phyloP scores from a whole-genome alignment of 192 early-diverging fungal species.

The Umbelopsis sp. region DNA sequence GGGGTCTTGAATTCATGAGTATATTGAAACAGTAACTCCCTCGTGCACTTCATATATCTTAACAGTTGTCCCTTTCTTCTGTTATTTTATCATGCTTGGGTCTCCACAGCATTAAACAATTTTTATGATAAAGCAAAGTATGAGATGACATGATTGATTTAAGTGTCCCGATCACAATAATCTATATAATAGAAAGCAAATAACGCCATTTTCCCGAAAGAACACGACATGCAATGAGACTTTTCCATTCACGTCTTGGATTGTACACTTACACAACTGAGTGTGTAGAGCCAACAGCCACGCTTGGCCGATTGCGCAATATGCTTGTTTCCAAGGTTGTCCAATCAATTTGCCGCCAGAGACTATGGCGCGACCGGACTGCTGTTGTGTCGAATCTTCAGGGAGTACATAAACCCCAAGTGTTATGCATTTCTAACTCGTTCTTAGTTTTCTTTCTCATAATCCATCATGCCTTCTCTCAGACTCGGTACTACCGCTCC shows the following conservation, averaged over 20 bases:
- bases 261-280: background rate
- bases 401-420: background rate
- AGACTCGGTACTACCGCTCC: constrained; percentile 63
- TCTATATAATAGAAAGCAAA: background rate
- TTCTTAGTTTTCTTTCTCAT: background rate
- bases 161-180: background rate
- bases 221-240: constrained; percentile 6
- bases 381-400: constrained; percentile 4
- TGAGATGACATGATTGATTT: background rate
- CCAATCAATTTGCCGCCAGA: constrained; percentile 4
- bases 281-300: background rate
- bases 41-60: too few species aligned
- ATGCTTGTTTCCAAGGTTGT: background rate
- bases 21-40: too few species aligned
- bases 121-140: background rate
- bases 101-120: background rate
- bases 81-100: too few species aligned
- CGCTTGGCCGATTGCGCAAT: constrained; percentile 1
- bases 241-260: constrained; percentile 10
- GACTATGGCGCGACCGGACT: constrained; percentile 16
- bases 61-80: too few species aligned
- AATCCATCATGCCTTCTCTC: constrained; percentile 47
- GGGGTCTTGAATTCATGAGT: too few species aligned
- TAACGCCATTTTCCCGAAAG: background rate
- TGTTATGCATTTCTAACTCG: too few species aligned